phyloP scores from a whole-genome alignment of 305 asterid species.

The Fraxinus velutina region DNA sequence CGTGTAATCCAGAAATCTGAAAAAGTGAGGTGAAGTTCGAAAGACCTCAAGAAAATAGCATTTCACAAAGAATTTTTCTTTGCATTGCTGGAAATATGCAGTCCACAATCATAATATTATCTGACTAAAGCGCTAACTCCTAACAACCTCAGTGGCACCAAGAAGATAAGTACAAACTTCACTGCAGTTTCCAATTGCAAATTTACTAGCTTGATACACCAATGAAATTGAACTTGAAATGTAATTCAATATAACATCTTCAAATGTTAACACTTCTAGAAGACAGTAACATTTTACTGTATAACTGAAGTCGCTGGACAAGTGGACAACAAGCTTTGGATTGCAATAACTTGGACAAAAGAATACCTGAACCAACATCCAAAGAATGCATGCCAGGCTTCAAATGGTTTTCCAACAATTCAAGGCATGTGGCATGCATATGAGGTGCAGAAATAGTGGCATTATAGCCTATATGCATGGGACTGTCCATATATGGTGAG shows the following conservation, averaged over 20 bases:
- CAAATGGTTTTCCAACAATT: conserved; percentile 73
- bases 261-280: not conserved
- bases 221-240: not conserved
- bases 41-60: conserved; percentile 5
- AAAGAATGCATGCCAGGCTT: conserved; percentile 89
- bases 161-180: not conserved
- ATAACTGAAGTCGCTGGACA: not conserved
- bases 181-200: not conserved
- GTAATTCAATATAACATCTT: not conserved
- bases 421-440: conserved; percentile 97
- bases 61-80: not conserved
- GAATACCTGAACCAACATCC: conserved; percentile 88
- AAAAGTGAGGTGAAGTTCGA: conserved; percentile 5
- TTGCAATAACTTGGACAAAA: not conserved
- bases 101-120: not conserved
- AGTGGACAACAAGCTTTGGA: not conserved
- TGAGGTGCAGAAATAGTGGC: conserved; percentile 98
- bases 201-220: not conserved
- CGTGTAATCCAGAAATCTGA: conserved; percentile 15
- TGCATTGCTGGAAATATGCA: not conserved
- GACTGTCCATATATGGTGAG: conserved; percentile 72
- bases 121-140: not conserved
- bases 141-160: not conserved
- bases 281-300: not conserved
- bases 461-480: conserved; percentile 82